Evolutionary conservation across 306 rosid species (phyloP), one percentile per base, ranked within the genome.

Genomic region (Herpetospermum pedunculosum): DNA sequence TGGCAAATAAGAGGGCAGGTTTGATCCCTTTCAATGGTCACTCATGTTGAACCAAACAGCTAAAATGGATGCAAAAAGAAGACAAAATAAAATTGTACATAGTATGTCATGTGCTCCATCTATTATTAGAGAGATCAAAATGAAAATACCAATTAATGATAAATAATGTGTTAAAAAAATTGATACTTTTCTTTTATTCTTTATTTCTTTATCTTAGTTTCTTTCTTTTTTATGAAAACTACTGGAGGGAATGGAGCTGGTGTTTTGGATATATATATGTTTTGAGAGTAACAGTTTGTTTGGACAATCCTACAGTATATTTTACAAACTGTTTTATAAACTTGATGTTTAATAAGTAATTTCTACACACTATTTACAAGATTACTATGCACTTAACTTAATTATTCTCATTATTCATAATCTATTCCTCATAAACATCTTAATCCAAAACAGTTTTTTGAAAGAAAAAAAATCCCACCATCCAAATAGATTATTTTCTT

Each of bases 51-150:
- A 6, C 14, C 41, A 60, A 32, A 60, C 13, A 32, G 25, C 69
- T 63, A 18, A n/a, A 63, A 8, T 63, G 44, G 70, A 37, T 29
- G 43, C 26, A 62, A 38, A 65, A 38, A 13, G 19, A 12, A 38
- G 34, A 65, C 72, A 65, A 62, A n/a, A 62, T 62, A 34, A 62
- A 35, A 62, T n/a, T 25, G 70, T 35, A 62, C 70, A 21, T 44
- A 28, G 4, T 32, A 8, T 62, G 46, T 62, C 46, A 62, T 34
- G 70, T 34, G 46, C 23, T 6, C 16, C 15, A 34, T 18, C 46
- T 5, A 62, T 35, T 62, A 34, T 62, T 34, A 18, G 70, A 62
- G 67, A 30, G 8, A 35, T 62, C 44, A 34, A 34, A n/a, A 3
- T 28, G n/a, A 29, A 57, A 62, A 9, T 62, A 37, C 70, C 13